Evolutionary conservation across 2,329 filamentous ascomycete species (phyloP), one percentile per base, ranked within the genome.

Genomic region (Penicillium capsulatum): DNA sequence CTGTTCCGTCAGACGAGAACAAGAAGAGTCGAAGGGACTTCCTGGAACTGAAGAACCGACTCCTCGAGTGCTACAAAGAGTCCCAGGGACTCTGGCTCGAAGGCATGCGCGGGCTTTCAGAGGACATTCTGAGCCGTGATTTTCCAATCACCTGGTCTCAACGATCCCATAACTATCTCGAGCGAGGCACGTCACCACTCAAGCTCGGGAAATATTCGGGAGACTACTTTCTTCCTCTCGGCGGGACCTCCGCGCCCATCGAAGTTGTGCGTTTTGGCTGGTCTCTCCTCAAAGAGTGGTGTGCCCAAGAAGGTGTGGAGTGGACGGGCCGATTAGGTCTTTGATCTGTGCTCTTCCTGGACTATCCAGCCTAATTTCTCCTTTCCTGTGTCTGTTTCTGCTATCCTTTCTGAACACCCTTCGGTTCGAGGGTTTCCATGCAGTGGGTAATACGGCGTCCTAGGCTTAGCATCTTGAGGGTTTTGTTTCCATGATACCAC

Each of bases 241-340:
- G 66, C 11, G 61, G 63, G 5, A 65, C 63, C 34, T 68, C 63
- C 10, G 64, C 60, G 2, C 63, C 66, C 8, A 58, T 70, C 14
- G 71, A 75, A 45, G 67, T 67, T 7, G 66, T 70, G 7, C 60
- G 65, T 3, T 72, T 73, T 48, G 67, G 65, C 7, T 60, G 61
- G 47, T 55, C 57, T n/a, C 57, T 73, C 29, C 48, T 76, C 43
- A 59, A 58, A 13, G 68, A 73, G 42, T 76, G 70, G 67, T 67
- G 66, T 32, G 54, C 58, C 36, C 69, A 64, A 38, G 68, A 75
- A 56, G 63, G 60, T 10, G 56, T 74, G 11, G 60, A 66, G 7
- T 73, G 67, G 69, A 60, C 61, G 41, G 61, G 62, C 31, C 63
- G 61, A 31, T 56, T 70, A 37, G 59, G 55, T 43, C 52, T 70